phyloP scores from a whole-genome alignment of 1,284 basidiomycete species.

The Ustilago curta region DNA sequence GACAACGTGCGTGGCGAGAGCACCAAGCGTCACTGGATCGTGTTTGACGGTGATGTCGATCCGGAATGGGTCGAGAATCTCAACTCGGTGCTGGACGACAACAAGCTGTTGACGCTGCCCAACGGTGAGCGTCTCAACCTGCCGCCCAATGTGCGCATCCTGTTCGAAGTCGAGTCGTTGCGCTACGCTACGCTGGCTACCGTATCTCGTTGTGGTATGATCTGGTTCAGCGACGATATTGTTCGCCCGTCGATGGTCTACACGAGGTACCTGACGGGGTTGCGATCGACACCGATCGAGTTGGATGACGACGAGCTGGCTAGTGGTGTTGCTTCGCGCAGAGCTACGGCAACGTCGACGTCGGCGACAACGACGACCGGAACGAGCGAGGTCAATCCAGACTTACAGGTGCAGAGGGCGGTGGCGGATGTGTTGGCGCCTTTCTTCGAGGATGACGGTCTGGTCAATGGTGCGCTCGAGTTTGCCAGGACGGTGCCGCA shows the following conservation, averaged over 20 bases:
- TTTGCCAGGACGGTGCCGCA: constrained; percentile 88
- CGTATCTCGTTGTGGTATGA: constrained; percentile 99
- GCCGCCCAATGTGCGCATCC: constrained; percentile 95
- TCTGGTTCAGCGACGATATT: constrained; percentile 99
- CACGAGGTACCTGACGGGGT: constrained; percentile 84
- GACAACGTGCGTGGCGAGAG: constrained; percentile 99
- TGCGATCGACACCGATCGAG: constrained; percentile 83
- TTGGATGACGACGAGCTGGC: constrained; percentile 84
- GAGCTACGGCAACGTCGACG: constrained; percentile 72
- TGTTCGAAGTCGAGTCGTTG: constrained; percentile 99
- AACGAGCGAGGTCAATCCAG: constrained; percentile 73
- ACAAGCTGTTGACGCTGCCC: constrained; percentile 95
- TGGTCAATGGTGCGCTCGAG: constrained; percentile 82
- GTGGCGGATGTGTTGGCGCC: constrained; percentile 73
- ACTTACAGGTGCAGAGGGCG: constrained; percentile 80
- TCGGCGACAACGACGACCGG: neutral
- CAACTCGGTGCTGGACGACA: constrained; percentile 95
- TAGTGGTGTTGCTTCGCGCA: constrained; percentile 72
- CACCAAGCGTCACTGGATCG: constrained; percentile 97
- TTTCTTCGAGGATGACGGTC: constrained; percentile 77
- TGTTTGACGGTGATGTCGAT: constrained; percentile 99
- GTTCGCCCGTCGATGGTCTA: constrained; percentile 92
- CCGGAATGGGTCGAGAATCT: constrained; percentile 99
- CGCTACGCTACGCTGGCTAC: constrained; percentile 97
- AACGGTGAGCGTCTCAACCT: constrained; percentile 98